Conservation (phyloP, 179 eudicot genomes). For the Spergularia azorica region DNA sequence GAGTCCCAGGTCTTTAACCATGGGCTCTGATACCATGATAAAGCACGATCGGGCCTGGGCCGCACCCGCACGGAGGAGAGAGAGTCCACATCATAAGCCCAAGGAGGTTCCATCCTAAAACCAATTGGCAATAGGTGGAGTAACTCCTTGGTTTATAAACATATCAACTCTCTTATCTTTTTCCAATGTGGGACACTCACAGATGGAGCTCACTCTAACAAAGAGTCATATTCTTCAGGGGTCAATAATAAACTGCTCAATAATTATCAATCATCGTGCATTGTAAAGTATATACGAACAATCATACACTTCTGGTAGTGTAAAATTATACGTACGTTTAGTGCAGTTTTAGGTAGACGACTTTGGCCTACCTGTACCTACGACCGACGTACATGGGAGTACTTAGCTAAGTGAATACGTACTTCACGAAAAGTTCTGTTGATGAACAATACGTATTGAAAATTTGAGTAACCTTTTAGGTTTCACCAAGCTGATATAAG, state of each 20-base stretch:
- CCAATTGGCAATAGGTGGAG: no score
- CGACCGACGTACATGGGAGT: neutral
- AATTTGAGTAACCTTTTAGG: neutral
- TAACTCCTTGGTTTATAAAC: no score
- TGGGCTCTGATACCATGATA: no score
- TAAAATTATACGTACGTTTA: constrained; percentile 6
- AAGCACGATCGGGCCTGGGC: no score
- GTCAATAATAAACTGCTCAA: neutral
- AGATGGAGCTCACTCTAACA: no score
- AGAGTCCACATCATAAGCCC: no score
- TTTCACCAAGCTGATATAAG: neutral
- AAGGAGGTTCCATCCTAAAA: no score
- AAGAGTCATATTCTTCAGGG: neutral
- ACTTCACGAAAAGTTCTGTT: neutral
- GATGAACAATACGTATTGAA: neutral
- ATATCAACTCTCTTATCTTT: no score
- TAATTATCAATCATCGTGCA: constrained; percentile 5
- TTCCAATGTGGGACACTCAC: no score
- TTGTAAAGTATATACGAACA: constrained; percentile 2
- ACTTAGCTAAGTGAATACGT: neutral
- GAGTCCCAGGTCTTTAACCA: no score
- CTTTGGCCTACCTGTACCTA: neutral
- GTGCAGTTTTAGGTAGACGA: constrained; percentile 7
- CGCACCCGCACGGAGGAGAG: no score
- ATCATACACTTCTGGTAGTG: no score